A percentile compares a stretch with the other conserved stretches of the same genome.
Conservation (phyloP, 108 stramenopile genomes). For the Pseudonitzschia pungens region DNA sequence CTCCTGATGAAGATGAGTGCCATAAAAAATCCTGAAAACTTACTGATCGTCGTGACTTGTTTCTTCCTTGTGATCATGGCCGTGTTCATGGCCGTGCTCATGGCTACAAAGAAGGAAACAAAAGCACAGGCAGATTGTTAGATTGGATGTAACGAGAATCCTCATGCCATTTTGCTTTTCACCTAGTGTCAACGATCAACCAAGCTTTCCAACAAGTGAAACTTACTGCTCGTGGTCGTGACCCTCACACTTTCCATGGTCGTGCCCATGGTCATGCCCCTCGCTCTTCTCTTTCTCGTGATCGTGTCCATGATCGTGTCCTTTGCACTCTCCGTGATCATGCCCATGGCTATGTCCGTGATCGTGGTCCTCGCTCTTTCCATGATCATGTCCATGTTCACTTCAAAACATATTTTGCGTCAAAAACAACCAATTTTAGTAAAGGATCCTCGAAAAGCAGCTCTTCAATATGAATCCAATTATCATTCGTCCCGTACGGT, state of each 20-base stretch:
- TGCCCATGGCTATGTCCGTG: conserved; percentile 36
- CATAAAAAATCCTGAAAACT: no score
- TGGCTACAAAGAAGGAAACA: neutral
- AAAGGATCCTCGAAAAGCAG: no score
- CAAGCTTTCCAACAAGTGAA: neutral
- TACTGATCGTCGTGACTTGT: neutral
- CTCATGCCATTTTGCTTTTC: neutral
- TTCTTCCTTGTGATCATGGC: conserved; percentile 2
- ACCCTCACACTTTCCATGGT: neutral
- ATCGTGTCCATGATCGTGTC: conserved; percentile 19
- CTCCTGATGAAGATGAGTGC: no score
- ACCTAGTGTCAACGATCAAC: neutral
- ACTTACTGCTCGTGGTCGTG: neutral
- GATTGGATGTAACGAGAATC: neutral
- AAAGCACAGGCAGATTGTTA: neutral
- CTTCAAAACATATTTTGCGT: neutral
- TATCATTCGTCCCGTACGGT: neutral
- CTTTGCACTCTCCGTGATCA: conserved; percentile 25
- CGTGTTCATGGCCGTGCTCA: neutral
- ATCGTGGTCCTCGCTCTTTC: conserved; percentile 27
- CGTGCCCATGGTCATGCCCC: conserved; percentile 6
- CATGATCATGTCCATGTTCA: conserved; percentile 1
- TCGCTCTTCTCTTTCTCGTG: neutral
- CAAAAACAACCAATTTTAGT: neutral
- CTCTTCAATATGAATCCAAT: no score